Evolutionary conservation across 768 basidiomycete genomes (phyloP).

Genomic region (Boletus barrowsii): DNA sequence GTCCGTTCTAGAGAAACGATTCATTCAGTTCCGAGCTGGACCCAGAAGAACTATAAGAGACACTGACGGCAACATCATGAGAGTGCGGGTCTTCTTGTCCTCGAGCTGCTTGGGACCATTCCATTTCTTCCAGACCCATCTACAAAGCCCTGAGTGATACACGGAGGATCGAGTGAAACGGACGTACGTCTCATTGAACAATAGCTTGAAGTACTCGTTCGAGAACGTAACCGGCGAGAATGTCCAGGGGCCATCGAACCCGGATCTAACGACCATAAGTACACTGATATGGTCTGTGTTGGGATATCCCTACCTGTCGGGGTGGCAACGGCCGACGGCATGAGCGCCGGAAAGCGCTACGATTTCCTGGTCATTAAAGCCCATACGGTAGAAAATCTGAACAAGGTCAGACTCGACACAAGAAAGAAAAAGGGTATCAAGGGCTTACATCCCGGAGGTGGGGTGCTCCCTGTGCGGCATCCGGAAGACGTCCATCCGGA

Average conservation of each 20-base stretch:
- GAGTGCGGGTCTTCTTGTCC: slow-evolving; percentile 81
- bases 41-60: background rate
- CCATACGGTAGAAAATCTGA: slow-evolving; percentile 74
- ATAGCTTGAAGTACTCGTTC: slow-evolving; percentile 83
- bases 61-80: slow-evolving; percentile 96
- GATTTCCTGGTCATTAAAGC: slow-evolving; percentile 96
- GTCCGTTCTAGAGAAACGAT: slow-evolving; percentile 56
- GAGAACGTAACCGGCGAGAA: slow-evolving; percentile 88
- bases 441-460: slow-evolving; percentile 75
- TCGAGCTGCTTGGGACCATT: slow-evolving; percentile 88
- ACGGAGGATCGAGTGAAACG: background rate
- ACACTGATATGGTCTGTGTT: background rate
- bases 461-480: slow-evolving; percentile 77
- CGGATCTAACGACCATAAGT: slow-evolving; percentile 44
- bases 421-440: background rate
- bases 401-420: background rate
- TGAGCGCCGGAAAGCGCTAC: slow-evolving; percentile 94
- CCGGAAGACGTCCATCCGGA: slow-evolving; percentile 88
- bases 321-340: slow-evolving; percentile 93
- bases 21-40: background rate
- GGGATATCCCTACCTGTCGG: slow-evolving; percentile 51
- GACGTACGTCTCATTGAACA: slow-evolving; percentile 78
- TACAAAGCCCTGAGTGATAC: slow-evolving; percentile 17
- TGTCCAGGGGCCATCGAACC: slow-evolving; percentile 91
- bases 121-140: slow-evolving; percentile 97